phyloP scores from a whole-genome alignment of 164 flowering plant genomes.

The Chimonanthus praecox region DNA sequence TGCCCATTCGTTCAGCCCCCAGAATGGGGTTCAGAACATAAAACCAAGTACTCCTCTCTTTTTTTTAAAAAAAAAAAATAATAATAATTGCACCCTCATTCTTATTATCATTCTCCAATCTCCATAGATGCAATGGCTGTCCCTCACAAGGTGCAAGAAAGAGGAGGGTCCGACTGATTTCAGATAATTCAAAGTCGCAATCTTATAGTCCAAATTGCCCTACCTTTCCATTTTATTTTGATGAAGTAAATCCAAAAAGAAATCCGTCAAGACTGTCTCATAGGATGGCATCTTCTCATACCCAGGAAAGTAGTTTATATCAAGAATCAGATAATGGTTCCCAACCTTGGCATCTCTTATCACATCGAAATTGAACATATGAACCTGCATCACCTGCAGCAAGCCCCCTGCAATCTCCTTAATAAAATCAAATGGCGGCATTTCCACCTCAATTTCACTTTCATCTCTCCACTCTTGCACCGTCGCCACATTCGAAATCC shows the following conservation, averaged over 20 bases:
- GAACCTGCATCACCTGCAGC: conserved; percentile 37
- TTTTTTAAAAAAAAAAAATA: too few species aligned
- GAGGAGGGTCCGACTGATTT: background rate
- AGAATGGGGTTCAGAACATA: too few species aligned
- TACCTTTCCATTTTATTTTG: conserved; percentile 9
- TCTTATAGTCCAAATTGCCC: background rate
- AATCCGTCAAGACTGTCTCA: conserved; percentile 66
- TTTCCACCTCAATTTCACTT: conserved; percentile 38
- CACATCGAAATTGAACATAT: conserved; percentile 80
- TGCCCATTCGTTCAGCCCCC: conserved; percentile 3
- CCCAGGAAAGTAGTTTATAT: conserved; percentile 83
- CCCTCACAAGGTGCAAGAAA: too few species aligned
- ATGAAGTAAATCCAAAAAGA: conserved; percentile 43
- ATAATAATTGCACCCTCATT: too few species aligned
- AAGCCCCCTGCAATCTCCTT: conserved; percentile 50
- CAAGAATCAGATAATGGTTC: conserved; percentile 63
- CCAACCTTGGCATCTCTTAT: conserved; percentile 61
- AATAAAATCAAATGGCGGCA: conserved; percentile 59
- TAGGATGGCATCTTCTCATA: conserved; percentile 78
- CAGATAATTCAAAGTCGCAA: background rate
- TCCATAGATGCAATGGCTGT: background rate
- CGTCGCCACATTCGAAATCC: conserved; percentile 56
- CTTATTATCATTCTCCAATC: too few species aligned
- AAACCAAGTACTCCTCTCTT: too few species aligned
- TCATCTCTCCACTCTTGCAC: conserved; percentile 25